phyloP scores from a whole-genome alignment of 2,329 filamentous ascomycete species.

The Pseudogymnoascus sp. region DNA sequence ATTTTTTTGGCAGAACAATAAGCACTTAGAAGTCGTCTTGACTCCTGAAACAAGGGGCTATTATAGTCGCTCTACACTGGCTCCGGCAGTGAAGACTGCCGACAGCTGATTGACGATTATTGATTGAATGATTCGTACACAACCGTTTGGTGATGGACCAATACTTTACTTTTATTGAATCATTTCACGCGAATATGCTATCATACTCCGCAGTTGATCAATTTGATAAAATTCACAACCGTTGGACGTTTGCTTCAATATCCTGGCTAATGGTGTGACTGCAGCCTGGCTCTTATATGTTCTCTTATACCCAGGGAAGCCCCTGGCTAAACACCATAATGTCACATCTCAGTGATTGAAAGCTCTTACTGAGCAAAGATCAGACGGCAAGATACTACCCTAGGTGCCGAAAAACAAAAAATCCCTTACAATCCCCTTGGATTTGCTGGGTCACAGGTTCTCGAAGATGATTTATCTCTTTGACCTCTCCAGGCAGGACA shows the following conservation, averaged over 20 bases:
- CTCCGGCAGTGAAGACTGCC: not conserved
- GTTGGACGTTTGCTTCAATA: not conserved
- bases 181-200: not conserved
- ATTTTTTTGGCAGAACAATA: not conserved
- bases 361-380: not conserved
- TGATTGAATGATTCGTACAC: not conserved
- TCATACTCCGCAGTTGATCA: not conserved
- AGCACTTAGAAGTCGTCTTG: not conserved
- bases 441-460: not conserved
- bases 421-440: not conserved
- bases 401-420: not conserved
- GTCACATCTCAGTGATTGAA: not conserved
- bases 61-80: not conserved
- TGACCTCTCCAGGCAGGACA: not conserved
- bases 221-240: not conserved
- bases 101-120: not conserved
- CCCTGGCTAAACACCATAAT: not conserved
- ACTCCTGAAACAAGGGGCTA: not conserved
- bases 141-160: not conserved
- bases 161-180: not conserved
- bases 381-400: not conserved
- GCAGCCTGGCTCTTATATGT: not conserved
- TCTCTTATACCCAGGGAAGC: not conserved
- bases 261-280: slow-evolving; percentile 3
- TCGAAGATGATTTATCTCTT: not conserved